Evolutionary conservation across 139 green algal genomes (phyloP), one percentile per base, ranked within the genome.

Genomic region (Zygnema circumcarinatum): DNA sequence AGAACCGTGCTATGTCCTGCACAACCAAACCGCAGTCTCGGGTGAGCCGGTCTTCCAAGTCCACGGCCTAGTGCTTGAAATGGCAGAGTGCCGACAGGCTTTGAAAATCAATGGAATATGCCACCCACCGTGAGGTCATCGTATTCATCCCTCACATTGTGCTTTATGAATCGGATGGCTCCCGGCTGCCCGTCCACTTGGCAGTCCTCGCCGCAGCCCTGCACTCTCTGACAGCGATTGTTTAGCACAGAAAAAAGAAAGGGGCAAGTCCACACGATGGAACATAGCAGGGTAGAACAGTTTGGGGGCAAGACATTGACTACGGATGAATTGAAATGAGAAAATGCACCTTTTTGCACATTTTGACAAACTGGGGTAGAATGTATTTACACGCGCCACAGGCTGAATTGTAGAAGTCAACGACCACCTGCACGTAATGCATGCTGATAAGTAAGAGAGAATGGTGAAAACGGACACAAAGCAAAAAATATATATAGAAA

Each of bases 311-410:
- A 25, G 22, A 72, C 29, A 72, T 72, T 29, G 29, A 72, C 29
- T 72, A 29, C 56, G 29, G 56, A 29, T 29, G 56, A 72, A 29
- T 29, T n/a, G n/a, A n/a, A n/a, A n/a, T n/a, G n/a, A n/a, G 38
- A 32, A 84, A 75, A 1, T 2, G 0, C 20, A 80, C 47, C 47
- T 82, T 67, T 74, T 89, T 89, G 75, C 84, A 89, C 25, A 89
- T 35, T 36, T 53, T 78, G 2, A 86, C 36, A 29, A 86, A 86
- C 0, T 53, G 79, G 1, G 74, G 74, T 22, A 79, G 52, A 22
- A 89, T 86, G 38, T 79, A 89, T 54, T 85, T 89, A 67, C 84
- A 89, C 0, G 75, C 32, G 41, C 84, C 84, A 38, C 84, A 89
- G 7, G 74, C 22, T 29, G 29, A 35, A 1, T 89, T 89, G 84